phyloP scores from a whole-genome alignment of 805 yeast genomes.

The Lipomyces starkeyi region DNA sequence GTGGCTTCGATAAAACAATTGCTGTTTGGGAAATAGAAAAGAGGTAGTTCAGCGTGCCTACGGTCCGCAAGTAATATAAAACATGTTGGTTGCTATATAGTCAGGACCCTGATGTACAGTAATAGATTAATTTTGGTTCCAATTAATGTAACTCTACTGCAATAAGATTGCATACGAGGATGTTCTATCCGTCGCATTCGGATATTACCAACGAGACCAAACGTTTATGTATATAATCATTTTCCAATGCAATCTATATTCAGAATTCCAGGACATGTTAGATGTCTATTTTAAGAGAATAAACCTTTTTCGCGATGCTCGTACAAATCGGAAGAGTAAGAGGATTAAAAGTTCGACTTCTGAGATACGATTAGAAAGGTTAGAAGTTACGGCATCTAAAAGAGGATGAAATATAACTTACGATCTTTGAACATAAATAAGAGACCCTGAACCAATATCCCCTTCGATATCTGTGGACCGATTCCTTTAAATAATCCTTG shows the following conservation, averaged over 20 bases:
- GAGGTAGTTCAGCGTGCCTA: constrained; percentile 7
- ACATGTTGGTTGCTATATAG: background rate
- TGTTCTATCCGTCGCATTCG: background rate
- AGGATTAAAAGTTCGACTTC: constrained; percentile 41
- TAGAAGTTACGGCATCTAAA: constrained; percentile 43
- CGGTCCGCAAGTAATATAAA: background rate
- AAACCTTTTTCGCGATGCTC: constrained; percentile 19
- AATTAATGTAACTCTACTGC: background rate
- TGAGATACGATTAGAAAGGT: constrained; percentile 40
- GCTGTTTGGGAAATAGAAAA: constrained; percentile 45
- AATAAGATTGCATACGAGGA: background rate
- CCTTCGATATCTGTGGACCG: constrained; percentile 79
- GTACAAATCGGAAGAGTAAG: constrained; percentile 35
- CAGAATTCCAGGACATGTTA: background rate
- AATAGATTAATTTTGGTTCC: background rate
- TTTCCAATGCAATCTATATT: background rate
- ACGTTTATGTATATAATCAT: background rate
- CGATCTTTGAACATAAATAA: constrained; percentile 80
- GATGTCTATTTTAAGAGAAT: constrained; percentile 13
- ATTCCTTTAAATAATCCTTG: constrained; percentile 77
- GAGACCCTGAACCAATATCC: constrained; percentile 82
- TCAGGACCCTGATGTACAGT: background rate
- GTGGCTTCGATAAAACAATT: constrained; percentile 55
- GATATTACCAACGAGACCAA: background rate
- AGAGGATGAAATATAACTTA: constrained; percentile 14